Conservation (phyloP, 129 eudicot genomes). For the Ambrosia trifida region DNA sequence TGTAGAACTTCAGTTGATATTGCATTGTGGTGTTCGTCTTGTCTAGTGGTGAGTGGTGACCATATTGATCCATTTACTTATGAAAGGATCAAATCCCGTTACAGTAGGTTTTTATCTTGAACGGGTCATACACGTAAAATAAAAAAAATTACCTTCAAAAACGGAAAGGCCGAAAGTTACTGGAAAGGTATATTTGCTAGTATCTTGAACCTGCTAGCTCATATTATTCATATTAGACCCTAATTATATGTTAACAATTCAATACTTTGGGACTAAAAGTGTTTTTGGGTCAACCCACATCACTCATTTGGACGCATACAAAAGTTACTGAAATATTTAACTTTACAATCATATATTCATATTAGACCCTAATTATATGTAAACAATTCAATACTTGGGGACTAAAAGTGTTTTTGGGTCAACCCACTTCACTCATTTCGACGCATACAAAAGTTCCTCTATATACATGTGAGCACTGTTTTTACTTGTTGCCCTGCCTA, state of each 20-base stretch:
- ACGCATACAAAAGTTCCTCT: background rate
- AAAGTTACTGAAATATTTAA: no score
- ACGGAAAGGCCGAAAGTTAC: background rate
- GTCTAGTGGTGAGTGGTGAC: background rate
- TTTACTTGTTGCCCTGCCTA: background rate
- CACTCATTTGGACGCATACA: background rate
- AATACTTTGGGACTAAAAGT: background rate
- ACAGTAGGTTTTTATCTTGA: background rate
- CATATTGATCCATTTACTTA: slow-evolving; percentile 5
- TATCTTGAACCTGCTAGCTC: background rate
- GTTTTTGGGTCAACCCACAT: background rate
- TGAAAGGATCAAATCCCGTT: background rate
- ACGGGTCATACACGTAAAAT: background rate
- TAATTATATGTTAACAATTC: background rate
- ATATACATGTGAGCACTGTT: background rate
- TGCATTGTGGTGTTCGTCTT: slow-evolving; percentile 1
- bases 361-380: no score
- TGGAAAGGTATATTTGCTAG: background rate
- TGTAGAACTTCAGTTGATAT: background rate
- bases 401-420: background rate
- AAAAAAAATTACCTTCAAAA: background rate
- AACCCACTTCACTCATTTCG: background rate
- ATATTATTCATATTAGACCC: background rate
- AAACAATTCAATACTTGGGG: background rate
- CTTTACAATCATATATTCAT: background rate